Evolutionary conservation across 306 rosid species (phyloP).

Genomic region (Neltuma alba): DNA sequence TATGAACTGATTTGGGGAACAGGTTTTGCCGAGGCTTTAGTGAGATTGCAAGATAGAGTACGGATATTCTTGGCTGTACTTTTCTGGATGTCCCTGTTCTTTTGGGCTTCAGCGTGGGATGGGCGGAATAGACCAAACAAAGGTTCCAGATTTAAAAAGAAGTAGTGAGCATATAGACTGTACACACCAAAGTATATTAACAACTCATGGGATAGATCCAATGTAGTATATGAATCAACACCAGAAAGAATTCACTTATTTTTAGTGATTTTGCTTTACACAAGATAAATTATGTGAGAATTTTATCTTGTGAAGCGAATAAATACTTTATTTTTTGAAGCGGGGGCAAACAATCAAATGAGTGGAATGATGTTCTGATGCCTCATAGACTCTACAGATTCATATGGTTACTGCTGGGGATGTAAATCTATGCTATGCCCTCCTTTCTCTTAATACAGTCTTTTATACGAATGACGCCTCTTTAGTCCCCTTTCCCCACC

Average conservation of each 20-base stretch:
- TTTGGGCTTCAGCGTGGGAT: conserved; percentile 84
- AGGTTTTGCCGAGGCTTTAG: conserved; percentile 47
- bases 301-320: too few relatives aligned
- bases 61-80: conserved; percentile 90
- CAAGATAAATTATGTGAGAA: too few relatives aligned
- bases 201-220: conserved; percentile 11
- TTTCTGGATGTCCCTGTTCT: conserved; percentile 96
- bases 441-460: too few relatives aligned
- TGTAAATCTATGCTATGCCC: too few relatives aligned
- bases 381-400: background rate
- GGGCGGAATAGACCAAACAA: conserved; percentile 56
- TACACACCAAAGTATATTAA: conserved; percentile 15
- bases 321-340: too few relatives aligned
- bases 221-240: background rate
- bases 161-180: conserved; percentile 41
- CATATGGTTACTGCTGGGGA: background rate
- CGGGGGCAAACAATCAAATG: too few relatives aligned
- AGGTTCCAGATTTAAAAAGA: conserved; percentile 56
- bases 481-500: too few relatives aligned
- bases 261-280: too few relatives aligned
- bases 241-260: conserved; percentile 2
- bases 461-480: too few relatives aligned
- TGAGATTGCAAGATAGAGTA: conserved; percentile 63
- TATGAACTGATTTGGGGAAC: conserved; percentile 10
- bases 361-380: background rate